Evolutionary conservation across 768 basidiomycete genomes (phyloP).

Genomic region (Phanerochaete carnosa): DNA sequence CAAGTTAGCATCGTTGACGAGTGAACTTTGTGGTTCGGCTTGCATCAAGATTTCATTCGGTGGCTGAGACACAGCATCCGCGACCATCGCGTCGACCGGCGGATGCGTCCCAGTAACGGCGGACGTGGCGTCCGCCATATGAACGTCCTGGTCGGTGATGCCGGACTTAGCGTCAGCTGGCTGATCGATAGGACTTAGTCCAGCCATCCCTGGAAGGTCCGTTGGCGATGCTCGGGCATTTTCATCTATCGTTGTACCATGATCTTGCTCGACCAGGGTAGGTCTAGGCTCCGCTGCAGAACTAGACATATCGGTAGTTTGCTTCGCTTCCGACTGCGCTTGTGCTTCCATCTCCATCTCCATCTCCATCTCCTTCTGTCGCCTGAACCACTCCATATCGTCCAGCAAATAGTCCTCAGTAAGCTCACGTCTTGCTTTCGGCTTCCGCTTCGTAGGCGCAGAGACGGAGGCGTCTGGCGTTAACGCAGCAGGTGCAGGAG

Average conservation of each 20-base stretch:
- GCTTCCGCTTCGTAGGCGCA: not conserved
- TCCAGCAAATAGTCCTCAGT: conserved; percentile 17
- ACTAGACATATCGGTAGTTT: not conserved
- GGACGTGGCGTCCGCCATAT: not conserved
- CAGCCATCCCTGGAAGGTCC: not conserved
- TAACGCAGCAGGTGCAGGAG: not conserved
- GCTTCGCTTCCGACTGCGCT: no score
- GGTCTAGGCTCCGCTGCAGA: not conserved
- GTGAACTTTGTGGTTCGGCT: not conserved
- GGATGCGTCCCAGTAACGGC: not conserved
- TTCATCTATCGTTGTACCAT: not conserved
- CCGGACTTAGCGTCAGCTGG: not conserved
- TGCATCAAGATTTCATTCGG: not conserved
- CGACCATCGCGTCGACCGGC: no score
- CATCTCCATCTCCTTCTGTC: conserved; percentile 1
- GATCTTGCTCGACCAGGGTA: not conserved
- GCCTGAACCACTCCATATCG: conserved; percentile 17
- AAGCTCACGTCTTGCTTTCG: conserved; percentile 7
- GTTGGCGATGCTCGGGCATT: not conserved
- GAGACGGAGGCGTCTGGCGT: not conserved
- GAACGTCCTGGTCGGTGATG: not conserved
- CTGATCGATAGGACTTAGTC: not conserved
- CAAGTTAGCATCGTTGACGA: no score
- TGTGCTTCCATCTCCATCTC: not conserved
- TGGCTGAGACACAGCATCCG: not conserved